phyloP scores from a whole-genome alignment of 176 grass and related monocot species.

The Aegilops umbellulata region DNA sequence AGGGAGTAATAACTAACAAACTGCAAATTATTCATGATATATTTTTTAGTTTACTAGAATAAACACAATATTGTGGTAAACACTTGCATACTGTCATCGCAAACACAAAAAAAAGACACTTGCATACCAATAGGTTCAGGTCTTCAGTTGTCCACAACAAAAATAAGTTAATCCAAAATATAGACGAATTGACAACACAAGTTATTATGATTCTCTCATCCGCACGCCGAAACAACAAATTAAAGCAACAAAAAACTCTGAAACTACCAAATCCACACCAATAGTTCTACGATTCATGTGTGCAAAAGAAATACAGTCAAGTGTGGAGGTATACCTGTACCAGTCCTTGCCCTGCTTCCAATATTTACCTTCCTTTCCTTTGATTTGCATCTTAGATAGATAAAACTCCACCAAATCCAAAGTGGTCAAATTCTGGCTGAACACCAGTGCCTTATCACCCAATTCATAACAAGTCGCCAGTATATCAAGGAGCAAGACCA shows the following conservation, averaged over 20 bases:
- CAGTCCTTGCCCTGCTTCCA: slow-evolving; percentile 99
- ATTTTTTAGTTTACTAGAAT: slow-evolving; percentile 13
- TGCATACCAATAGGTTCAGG: slow-evolving; percentile 2
- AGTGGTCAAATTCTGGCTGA: slow-evolving; percentile 93
- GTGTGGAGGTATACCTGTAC: slow-evolving; percentile 76
- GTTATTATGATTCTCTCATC: background rate
- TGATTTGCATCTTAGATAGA: slow-evolving; percentile 75
- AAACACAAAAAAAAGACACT: too few relatives aligned
- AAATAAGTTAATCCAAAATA: background rate
- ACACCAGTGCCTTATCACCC: slow-evolving; percentile 87
- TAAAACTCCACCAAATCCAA: slow-evolving; percentile 90
- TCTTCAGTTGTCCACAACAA: background rate
- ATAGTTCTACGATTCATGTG: slow-evolving; percentile 1
- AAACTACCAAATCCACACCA: background rate
- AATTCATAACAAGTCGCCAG: slow-evolving; percentile 70
- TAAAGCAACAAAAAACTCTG: background rate
- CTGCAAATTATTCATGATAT: background rate
- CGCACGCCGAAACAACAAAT: background rate
- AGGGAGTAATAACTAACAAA: background rate
- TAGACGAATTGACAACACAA: background rate
- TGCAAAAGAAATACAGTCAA: slow-evolving; percentile 16
- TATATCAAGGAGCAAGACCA: slow-evolving; percentile 93
- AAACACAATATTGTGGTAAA: background rate
- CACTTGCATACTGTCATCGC: background rate
- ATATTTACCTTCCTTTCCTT: slow-evolving; percentile 66